phyloP scores from a whole-genome alignment of 2,329 filamentous ascomycete genomes.

The Colletotrichum noveboracense region DNA sequence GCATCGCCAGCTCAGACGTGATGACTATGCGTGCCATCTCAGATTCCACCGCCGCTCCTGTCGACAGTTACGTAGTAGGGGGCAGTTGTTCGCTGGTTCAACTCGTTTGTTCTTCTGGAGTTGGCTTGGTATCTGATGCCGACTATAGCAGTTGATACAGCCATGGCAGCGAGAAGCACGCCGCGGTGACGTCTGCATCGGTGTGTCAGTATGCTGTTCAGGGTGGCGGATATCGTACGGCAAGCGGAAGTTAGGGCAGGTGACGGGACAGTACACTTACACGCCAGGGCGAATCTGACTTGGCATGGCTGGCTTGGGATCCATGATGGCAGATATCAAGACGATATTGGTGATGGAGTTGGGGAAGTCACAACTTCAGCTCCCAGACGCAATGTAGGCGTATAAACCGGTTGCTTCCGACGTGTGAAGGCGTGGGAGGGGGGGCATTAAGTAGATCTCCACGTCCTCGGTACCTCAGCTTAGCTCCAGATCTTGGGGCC shows the following conservation, averaged over 20 bases:
- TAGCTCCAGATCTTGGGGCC: neutral
- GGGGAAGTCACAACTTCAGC: neutral
- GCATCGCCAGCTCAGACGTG: neutral
- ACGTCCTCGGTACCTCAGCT: neutral
- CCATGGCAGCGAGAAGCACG: slow-evolving; percentile 37
- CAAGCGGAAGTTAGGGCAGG: slow-evolving; percentile 27
- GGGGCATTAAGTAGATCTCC: neutral
- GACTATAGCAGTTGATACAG: slow-evolving; percentile 30
- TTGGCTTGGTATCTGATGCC: slow-evolving; percentile 39
- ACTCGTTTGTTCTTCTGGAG: slow-evolving; percentile 46
- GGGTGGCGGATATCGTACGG: neutral
- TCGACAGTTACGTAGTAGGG: slow-evolving; percentile 55
- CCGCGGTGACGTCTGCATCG: slow-evolving; percentile 41
- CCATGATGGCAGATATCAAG: neutral
- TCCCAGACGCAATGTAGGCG: neutral
- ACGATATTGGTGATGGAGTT: neutral
- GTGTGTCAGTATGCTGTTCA: neutral
- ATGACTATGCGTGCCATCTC: neutral
- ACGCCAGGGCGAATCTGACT: slow-evolving; percentile 17
- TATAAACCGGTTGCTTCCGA: neutral
- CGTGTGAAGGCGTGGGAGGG: neutral
- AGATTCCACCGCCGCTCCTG: slow-evolving; percentile 54
- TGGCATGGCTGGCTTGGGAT: slow-evolving; percentile 7
- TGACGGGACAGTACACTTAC: slow-evolving; percentile 27
- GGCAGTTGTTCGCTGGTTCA: slow-evolving; percentile 41